phyloP scores from a whole-genome alignment of 2,329 filamentous ascomycete species.

The Alternaria infectoria region DNA sequence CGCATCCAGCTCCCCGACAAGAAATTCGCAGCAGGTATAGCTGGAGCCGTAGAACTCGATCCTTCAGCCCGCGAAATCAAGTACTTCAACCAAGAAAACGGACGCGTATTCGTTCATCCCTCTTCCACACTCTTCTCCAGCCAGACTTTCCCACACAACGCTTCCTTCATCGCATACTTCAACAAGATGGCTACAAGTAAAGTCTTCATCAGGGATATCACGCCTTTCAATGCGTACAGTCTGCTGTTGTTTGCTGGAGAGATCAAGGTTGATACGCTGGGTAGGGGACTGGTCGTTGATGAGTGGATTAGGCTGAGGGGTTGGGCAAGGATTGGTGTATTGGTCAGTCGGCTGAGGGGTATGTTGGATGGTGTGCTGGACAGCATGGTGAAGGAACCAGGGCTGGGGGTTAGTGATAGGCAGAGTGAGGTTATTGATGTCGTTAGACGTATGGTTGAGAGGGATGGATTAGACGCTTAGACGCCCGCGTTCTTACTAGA shows the following conservation, averaged over 20 bases:
- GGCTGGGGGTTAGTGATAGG: constrained; percentile 57
- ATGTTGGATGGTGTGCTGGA: constrained; percentile 88
- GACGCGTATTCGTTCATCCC: constrained; percentile 89
- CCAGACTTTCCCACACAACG: constrained; percentile 76
- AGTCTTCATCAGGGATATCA: constrained; percentile 88
- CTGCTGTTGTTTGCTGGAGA: constrained; percentile 86
- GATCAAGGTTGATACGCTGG: constrained; percentile 85
- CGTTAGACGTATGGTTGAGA: constrained; percentile 81
- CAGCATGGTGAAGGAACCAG: constrained; percentile 78
- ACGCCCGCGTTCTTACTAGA: background rate
- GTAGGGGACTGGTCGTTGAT: constrained; percentile 86
- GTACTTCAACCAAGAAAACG: constrained; percentile 70
- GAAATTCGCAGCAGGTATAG: constrained; percentile 87
- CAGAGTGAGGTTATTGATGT: constrained; percentile 72
- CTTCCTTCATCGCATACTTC: constrained; percentile 86
- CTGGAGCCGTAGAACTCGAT: constrained; percentile 89
- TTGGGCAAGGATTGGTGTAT: constrained; percentile 92
- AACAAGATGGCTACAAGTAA: constrained; percentile 91
- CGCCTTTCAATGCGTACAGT: constrained; percentile 89
- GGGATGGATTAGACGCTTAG: constrained; percentile 78
- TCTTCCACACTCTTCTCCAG: constrained; percentile 84
- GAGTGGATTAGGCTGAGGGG: constrained; percentile 86
- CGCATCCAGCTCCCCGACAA: constrained; percentile 94
- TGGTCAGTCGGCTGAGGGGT: constrained; percentile 80
- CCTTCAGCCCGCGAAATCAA: constrained; percentile 91